Percentiles rank a stretch among this genome's conserved stretches.
Evolutionary conservation across 352 stramenopile species (phyloP).

Genomic region (Pythium guiyangense): DNA sequence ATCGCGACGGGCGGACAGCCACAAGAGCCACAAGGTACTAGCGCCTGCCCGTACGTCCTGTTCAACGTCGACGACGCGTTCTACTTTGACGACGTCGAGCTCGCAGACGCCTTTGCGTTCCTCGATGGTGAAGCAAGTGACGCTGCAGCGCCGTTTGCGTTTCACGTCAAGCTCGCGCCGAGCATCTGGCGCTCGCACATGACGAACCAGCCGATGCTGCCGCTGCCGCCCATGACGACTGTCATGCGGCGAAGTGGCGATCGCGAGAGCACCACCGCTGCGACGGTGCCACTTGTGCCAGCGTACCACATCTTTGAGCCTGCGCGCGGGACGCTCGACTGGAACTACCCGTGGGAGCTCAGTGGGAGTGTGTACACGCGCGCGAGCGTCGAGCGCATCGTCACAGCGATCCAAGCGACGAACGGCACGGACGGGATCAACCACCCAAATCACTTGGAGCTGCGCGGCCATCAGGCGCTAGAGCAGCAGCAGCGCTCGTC

Average conservation of each 20-base stretch:
- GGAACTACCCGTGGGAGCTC: conserved; percentile 86
- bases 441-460: conserved; percentile 62
- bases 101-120: conserved; percentile 25
- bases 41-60: conserved; percentile 20
- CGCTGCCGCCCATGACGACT: conserved; percentile 28
- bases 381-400: conserved; percentile 24
- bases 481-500: conserved; percentile 2
- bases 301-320: conserved; percentile 42
- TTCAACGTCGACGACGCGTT: conserved; percentile 64
- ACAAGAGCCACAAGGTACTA: not conserved
- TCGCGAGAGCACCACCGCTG: too few relatives aligned
- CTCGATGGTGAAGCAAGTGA: conserved; percentile 1
- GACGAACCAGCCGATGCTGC: conserved; percentile 41
- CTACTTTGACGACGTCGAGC: conserved; percentile 45
- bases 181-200: conserved; percentile 77
- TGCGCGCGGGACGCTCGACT: conserved; percentile 49
- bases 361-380: conserved; percentile 73
- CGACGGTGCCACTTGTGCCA: conserved; percentile 1
- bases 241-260: not conserved
- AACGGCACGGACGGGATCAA: conserved; percentile 29
- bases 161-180: conserved; percentile 72
- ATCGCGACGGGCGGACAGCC: conserved; percentile 12
- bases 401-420: conserved; percentile 22
- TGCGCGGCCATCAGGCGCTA: conserved; percentile 50
- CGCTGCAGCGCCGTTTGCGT: conserved; percentile 36